Evolutionary conservation across 2,329 filamentous ascomycete species (phyloP).

Genomic region (Exophiala spinifera): DNA sequence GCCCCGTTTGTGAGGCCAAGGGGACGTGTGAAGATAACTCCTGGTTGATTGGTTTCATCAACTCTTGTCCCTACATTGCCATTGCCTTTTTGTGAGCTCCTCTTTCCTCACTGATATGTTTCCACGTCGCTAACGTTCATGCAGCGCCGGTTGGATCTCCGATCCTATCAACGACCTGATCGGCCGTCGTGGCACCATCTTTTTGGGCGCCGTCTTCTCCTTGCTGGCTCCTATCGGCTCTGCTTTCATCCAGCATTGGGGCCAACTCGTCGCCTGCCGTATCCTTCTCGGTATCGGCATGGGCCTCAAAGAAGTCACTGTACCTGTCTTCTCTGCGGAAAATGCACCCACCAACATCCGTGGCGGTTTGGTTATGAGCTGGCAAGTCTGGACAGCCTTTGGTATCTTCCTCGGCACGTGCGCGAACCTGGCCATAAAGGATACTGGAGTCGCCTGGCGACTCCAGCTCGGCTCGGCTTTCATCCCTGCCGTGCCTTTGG

Average conservation of each 20-base stretch:
- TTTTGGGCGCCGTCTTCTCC: conserved; percentile 61
- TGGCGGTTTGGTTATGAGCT: conserved; percentile 54
- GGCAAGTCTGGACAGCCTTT: conserved; percentile 54
- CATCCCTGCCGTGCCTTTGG: conserved; percentile 46
- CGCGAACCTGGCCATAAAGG: conserved; percentile 43
- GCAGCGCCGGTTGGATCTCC: conserved; percentile 63
- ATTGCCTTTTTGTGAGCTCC: conserved; percentile 45
- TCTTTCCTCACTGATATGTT: conserved; percentile 3
- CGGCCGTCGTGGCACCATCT: conserved; percentile 64
- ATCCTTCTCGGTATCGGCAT: conserved; percentile 46
- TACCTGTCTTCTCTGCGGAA: conserved; percentile 55
- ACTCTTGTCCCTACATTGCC: conserved; percentile 56
- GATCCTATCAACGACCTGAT: conserved; percentile 60
- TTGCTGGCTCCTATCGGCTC: conserved; percentile 67
- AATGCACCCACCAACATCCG: conserved; percentile 53
- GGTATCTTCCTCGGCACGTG: conserved; percentile 41
- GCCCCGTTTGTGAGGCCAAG: conserved; percentile 24
- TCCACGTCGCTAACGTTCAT: conserved; percentile 10
- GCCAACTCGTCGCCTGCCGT: conserved; percentile 55
- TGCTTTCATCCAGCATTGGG: conserved; percentile 59
- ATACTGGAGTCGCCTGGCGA: conserved; percentile 43
- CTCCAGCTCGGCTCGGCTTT: conserved; percentile 48
- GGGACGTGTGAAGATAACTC: conserved; percentile 44
- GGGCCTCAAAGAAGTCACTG: conserved; percentile 42
- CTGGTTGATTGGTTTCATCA: conserved; percentile 66